These are phyloP conservation scores for Aegilops sharonensis DNA, from an alignment of 176 grass and related monocot genomes.

Conservation along the genomic window DNA sequence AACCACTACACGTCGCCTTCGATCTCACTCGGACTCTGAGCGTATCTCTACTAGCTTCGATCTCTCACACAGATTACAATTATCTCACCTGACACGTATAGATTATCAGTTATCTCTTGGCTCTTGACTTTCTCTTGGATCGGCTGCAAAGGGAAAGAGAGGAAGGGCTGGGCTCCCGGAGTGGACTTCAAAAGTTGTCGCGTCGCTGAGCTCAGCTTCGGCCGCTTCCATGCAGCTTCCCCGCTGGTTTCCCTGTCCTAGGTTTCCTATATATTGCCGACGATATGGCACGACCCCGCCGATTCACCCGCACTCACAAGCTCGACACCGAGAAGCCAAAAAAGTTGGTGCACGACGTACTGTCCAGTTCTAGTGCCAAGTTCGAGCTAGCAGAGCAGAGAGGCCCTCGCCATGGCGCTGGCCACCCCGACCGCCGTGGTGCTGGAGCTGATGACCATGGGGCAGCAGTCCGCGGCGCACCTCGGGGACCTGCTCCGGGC, in stretches of 20 bases:
- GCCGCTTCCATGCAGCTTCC: neutral
- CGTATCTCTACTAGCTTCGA: neutral
- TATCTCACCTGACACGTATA: neutral
- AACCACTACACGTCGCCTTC: neutral
- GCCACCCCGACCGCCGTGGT: constrained; percentile 26
- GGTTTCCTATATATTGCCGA: constrained; percentile 20
- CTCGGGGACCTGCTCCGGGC: constrained; percentile 34
- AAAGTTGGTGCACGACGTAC: neutral
- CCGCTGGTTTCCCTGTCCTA: neutral
- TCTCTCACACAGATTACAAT: neutral
- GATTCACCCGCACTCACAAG: neutral
- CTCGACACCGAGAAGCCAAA: neutral
- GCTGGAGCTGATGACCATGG: constrained; percentile 52
- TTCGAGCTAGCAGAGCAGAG: neutral
- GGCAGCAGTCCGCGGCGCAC: constrained; percentile 38
- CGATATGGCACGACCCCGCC: neutral
- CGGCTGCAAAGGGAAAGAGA: neutral
- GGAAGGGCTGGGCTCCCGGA: neutral
- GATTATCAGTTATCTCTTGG: neutral
- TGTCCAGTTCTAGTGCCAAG: neutral
- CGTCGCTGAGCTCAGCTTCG: neutral
- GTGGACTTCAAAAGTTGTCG: neutral
- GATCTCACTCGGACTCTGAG: neutral
- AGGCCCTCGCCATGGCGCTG: constrained; percentile 23
- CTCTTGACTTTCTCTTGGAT: neutral